Base-by-base conservation (phyloP, 306 rosid species). In the Geum urbanum region DNA sequence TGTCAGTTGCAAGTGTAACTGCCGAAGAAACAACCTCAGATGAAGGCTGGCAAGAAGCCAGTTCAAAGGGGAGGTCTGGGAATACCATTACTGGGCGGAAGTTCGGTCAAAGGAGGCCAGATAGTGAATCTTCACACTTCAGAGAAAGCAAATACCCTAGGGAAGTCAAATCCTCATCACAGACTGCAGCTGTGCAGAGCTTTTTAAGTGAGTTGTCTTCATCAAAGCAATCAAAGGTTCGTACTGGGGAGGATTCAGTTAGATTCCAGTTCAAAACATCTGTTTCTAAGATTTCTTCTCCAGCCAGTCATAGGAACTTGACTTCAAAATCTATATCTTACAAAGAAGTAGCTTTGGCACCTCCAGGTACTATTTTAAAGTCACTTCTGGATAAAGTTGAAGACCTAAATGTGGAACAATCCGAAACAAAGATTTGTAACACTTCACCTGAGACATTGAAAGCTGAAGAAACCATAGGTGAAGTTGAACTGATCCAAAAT, bases 11-110 rank as follows among this genome's bases (percentile, higher is more conserved):
- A 54, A 80, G 71, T 63, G 87, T 79, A 76, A 75, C 56, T 44
- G 82, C 80, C 67, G 88, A 81, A 59, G 92, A 84, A 81, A 82
- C 84, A 35, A 79, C 80, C 59, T 86, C 91, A 10, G 95, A 90
- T 77, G 97, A 87, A 74, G 96, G 96, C 55, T 94, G 98, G 98
- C 97, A 94, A 84, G 98, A 94, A 84, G 97, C 98, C 72, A 79
- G 49, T 80, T 68, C 97, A 53, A 94, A 88, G 76, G 96, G 92
- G 56, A 70, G 95, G 39, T 87, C 89, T 13, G 86, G 82, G 62
- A 89, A 82, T 67, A 73, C 79, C 37, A 49, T 77, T 51, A 53
- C 84, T 41, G 82, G 80, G 39, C 83, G 88, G 70, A 94, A 85
- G 78, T 74, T 73, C 69, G 79, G 86, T 53, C 73, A 81, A 74